Conservation (phyloP, 768 basidiomycete genomes). For the Boletus subcaerulescens region DNA sequence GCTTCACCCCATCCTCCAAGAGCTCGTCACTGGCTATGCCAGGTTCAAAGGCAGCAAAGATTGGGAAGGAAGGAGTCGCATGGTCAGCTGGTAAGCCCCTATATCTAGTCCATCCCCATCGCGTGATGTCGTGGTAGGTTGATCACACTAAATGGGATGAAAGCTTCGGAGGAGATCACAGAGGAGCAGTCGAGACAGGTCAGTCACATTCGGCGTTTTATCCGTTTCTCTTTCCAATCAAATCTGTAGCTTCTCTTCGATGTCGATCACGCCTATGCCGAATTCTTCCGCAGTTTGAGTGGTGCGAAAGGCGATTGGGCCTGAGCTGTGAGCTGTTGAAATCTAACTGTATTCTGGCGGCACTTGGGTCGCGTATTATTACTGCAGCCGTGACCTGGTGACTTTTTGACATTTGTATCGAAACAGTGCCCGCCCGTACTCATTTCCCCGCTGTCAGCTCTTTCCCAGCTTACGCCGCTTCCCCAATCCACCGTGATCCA, state of each 20-base stretch:
- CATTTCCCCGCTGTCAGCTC: constrained; percentile 2
- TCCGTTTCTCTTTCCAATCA: not conserved
- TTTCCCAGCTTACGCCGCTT: constrained; percentile 37
- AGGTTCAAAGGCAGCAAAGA: constrained; percentile 93
- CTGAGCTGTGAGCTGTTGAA: not conserved
- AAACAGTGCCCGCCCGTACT: not conserved
- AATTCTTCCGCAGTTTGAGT: constrained; percentile 80
- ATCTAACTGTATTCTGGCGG: too few species aligned
- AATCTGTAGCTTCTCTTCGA: constrained; percentile 80
- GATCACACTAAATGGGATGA: constrained; percentile 95
- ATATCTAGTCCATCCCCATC: not conserved
- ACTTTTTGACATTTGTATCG: not conserved
- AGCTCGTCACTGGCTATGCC: constrained; percentile 92
- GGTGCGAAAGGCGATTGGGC: constrained; percentile 34
- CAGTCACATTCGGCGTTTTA: constrained; percentile 6
- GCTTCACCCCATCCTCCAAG: constrained; percentile 90
- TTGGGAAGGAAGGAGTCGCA: constrained; percentile 89
- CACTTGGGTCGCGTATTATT: too few species aligned
- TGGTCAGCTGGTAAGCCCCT: constrained; percentile 79
- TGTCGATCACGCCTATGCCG: constrained; percentile 92
- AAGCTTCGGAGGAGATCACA: constrained; percentile 91
- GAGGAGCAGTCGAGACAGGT: constrained; percentile 96
- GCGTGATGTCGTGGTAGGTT: constrained; percentile 50
- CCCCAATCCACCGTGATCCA: constrained; percentile 30
- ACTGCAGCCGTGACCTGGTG: too few species aligned